Evolutionary conservation across 192 early-diverging fungal genomes (phyloP).

Genomic region (Coemansia umbellata): DNA sequence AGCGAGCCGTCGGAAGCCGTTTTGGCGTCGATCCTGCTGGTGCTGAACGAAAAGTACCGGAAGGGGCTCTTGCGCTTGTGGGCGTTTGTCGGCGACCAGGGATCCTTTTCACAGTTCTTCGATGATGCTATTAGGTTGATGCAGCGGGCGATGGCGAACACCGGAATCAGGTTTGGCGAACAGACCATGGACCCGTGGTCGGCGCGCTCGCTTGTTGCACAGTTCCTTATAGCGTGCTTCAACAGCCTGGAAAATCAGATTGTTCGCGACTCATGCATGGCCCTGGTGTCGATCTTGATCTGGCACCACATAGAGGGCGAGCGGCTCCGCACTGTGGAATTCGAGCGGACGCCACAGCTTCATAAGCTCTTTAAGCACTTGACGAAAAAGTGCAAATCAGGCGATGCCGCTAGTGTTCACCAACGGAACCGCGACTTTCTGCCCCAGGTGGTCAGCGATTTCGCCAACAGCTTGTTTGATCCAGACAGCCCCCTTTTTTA

Average conservation of each 20-base stretch:
- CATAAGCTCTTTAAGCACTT: constrained; percentile 65
- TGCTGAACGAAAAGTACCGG: constrained; percentile 90
- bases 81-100: neutral
- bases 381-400: constrained; percentile 45
- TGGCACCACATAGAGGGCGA: constrained; percentile 67
- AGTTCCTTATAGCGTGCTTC: constrained; percentile 83
- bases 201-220: constrained; percentile 53
- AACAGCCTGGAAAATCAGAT: constrained; percentile 72
- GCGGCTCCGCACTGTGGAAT: constrained; percentile 56
- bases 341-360: constrained; percentile 57
- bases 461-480: constrained; percentile 37
- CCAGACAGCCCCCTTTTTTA: constrained; percentile 43
- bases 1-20: constrained; percentile 46
- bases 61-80: constrained; percentile 53
- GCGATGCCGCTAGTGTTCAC: constrained; percentile 51
- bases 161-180: constrained; percentile 51
- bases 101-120: constrained; percentile 4
- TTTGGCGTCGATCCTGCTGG: constrained; percentile 72
- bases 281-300: constrained; percentile 65
- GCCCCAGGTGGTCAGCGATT: constrained; percentile 60
- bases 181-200: constrained; percentile 54
- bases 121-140: constrained; percentile 17
- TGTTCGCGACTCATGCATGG: constrained; percentile 77
- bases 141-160: too few species aligned
- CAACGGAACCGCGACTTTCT: constrained; percentile 64